Evolutionary conservation across 805 yeast species (phyloP), one percentile per base, ranked within the genome.

Genomic region (Hagleromyces aurorensis): DNA sequence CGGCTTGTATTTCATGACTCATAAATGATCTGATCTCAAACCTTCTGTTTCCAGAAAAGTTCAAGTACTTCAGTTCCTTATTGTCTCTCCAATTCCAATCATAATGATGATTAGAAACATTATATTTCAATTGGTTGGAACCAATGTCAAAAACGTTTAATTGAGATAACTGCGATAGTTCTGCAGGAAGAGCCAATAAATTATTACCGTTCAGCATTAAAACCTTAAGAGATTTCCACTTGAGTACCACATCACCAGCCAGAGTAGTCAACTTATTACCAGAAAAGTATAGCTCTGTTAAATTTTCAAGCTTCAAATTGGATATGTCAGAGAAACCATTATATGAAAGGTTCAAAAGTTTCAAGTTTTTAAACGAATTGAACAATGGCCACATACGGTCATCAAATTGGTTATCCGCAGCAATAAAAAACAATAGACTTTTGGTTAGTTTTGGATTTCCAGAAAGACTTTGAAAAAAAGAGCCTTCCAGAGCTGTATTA

Each of bases 11-110:
- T 29, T 69, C 69, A 34, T 69, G 68, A 27, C 38, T 46, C 20
- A 54, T 44, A 29, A 69, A 62, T 23, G 78, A 81, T 48, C 78
- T 81, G 46, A 91, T 87, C 50, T 91, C 97, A 40, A 91, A 74
- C 40, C 96, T 69, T 50, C 81, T 80, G 52, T 91, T 91, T 21
- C 96, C 96, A 0, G 96, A 85, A 34, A 91, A 78, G 53, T 89
- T 91, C 51, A 91, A 68, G 46, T 80, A 86, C 43, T 67, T 74
- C 55, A 91, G 64, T 23, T 75, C 72, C 31, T 69, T 64, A 50
- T 91, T 91, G 64, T 76, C 77, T 45, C 80, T 77, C 98, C 98
- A 91, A 57, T 85, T 91, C 96, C 97, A 91, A 53, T 91, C 98
- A 50, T 84, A 89, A 10, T 91, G 93, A 70, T 86, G 83, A 55